Conservation (phyloP, 805 yeast species). For the Saccharomycopsis fibuligera region DNA sequence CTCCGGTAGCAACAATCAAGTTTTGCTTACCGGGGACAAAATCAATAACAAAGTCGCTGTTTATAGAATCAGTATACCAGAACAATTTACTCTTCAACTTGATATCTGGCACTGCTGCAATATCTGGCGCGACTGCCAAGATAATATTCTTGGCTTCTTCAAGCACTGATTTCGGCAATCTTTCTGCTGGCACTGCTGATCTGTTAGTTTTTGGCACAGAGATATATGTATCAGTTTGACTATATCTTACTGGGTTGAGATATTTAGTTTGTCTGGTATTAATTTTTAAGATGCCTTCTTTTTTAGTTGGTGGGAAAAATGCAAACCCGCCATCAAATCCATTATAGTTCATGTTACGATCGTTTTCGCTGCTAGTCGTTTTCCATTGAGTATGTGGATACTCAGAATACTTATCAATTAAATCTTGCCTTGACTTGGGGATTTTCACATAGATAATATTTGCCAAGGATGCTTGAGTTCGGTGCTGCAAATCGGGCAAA, state of each 20-base stretch:
- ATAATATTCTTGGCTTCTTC: slow-evolving; percentile 25
- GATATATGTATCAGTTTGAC: slow-evolving; percentile 22
- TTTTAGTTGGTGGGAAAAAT: slow-evolving; percentile 5
- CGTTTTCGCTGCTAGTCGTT: slow-evolving; percentile 29
- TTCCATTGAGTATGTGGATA: slow-evolving; percentile 24
- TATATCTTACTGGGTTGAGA: slow-evolving; percentile 25
- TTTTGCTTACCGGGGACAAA: slow-evolving; percentile 28
- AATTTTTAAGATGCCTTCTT: slow-evolving; percentile 27
- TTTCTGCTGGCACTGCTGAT: neutral
- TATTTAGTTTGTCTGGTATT: slow-evolving; percentile 29
- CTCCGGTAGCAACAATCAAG: slow-evolving; percentile 33
- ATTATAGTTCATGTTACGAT: slow-evolving; percentile 27
- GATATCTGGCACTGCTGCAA: slow-evolving; percentile 15
- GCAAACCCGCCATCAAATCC: slow-evolving; percentile 27
- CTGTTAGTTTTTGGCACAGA: slow-evolving; percentile 5
- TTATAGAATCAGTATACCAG: slow-evolving; percentile 34
- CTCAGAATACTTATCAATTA: slow-evolving; percentile 23
- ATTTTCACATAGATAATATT: slow-evolving; percentile 27
- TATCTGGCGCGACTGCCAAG: slow-evolving; percentile 26
- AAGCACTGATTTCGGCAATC: slow-evolving; percentile 28
- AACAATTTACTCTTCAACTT: slow-evolving; percentile 27
- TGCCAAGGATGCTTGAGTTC: slow-evolving; percentile 30
- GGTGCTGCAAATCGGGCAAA: slow-evolving; percentile 26
- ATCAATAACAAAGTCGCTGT: slow-evolving; percentile 32
- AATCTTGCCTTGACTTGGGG: slow-evolving; percentile 20